These are phyloP conservation scores for Ramaria rubella DNA, from an alignment of 768 basidiomycete genomes.

Conservation along the genomic window DNA sequence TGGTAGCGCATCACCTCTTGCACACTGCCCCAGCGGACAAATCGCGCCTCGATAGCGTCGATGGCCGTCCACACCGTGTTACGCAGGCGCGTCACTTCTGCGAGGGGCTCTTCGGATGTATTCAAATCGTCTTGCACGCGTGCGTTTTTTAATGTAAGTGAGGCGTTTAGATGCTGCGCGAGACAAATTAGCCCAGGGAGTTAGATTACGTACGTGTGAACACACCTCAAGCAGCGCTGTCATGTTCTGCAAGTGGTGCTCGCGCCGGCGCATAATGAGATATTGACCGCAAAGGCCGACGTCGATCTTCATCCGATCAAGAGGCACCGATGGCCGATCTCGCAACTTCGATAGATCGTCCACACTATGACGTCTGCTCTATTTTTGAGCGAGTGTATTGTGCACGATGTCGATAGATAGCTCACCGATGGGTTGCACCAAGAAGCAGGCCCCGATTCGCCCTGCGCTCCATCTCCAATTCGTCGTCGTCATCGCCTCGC, in stretches of 20 bases:
- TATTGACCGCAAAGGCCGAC: conserved; percentile 73
- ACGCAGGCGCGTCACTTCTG: conserved; percentile 3
- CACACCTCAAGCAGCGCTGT: conserved; percentile 50
- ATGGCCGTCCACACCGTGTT: neutral
- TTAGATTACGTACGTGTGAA: conserved; percentile 3
- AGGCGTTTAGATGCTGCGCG: conserved; percentile 10
- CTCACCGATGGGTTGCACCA: conserved; percentile 21
- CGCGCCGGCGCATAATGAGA: conserved; percentile 60
- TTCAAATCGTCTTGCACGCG: conserved; percentile 55
- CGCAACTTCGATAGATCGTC: conserved; percentile 51
- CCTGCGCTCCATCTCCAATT: conserved; percentile 1
- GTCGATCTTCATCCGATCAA: conserved; percentile 69
- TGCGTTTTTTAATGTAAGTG: conserved; percentile 49
- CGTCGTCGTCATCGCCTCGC: conserved; percentile 9
- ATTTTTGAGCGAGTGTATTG: conserved; percentile 8
- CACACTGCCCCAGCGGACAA: neutral
- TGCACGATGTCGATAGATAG: too few species aligned
- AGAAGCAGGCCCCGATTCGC: conserved; percentile 1
- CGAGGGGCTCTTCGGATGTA: conserved; percentile 41
- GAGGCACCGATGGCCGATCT: conserved; percentile 40
- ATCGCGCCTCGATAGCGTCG: neutral
- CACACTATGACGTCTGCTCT: conserved; percentile 53
- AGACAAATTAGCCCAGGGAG: neutral
- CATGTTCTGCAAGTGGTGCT: conserved; percentile 61
- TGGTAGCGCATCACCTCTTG: conserved; percentile 1